A percentile compares a stretch with the other conserved stretches of the same genome.
Conservation (phyloP, 2,329 filamentous ascomycete genomes). For the Fusarium odoratissimum region DNA sequence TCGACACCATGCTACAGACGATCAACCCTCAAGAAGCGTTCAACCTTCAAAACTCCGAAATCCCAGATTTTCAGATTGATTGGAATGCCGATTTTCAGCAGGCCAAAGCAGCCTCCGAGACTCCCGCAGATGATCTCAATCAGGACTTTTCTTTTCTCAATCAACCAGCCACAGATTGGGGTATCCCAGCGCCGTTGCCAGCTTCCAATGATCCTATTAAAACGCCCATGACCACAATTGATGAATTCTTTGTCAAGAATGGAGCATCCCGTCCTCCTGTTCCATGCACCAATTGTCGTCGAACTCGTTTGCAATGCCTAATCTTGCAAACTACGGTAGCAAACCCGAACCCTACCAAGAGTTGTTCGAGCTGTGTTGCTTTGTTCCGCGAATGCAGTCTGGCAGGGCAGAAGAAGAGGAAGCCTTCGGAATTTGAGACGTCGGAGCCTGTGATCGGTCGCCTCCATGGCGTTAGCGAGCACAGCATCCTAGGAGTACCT, state of each 20-base stretch:
- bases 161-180: slow-evolving; percentile 24
- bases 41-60: neutral
- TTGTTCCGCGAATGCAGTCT: slow-evolving; percentile 63
- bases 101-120: slow-evolving; percentile 7
- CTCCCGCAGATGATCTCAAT: neutral
- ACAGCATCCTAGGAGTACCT: slow-evolving; percentile 35
- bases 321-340: slow-evolving; percentile 58
- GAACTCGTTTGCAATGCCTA: slow-evolving; percentile 59
- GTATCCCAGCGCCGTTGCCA: slow-evolving; percentile 10
- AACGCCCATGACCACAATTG: slow-evolving; percentile 44
- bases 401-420: slow-evolving; percentile 57
- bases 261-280: slow-evolving; percentile 56
- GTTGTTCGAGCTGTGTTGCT: slow-evolving; percentile 63
- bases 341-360: slow-evolving; percentile 61
- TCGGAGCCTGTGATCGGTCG: slow-evolving; percentile 59
- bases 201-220: neutral
- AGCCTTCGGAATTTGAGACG: slow-evolving; percentile 60
- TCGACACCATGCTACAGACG: neutral
- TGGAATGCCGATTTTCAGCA: slow-evolving; percentile 40
- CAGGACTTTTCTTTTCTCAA: slow-evolving; percentile 38
- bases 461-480: slow-evolving; percentile 61
- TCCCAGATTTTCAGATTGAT: slow-evolving; percentile 20
- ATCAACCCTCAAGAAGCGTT: slow-evolving; percentile 13
- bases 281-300: slow-evolving; percentile 59
- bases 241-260: slow-evolving; percentile 54